Base-by-base conservation (phyloP, 495 filamentous ascomycete genomes). In the Aspergillus hancockii region DNA sequence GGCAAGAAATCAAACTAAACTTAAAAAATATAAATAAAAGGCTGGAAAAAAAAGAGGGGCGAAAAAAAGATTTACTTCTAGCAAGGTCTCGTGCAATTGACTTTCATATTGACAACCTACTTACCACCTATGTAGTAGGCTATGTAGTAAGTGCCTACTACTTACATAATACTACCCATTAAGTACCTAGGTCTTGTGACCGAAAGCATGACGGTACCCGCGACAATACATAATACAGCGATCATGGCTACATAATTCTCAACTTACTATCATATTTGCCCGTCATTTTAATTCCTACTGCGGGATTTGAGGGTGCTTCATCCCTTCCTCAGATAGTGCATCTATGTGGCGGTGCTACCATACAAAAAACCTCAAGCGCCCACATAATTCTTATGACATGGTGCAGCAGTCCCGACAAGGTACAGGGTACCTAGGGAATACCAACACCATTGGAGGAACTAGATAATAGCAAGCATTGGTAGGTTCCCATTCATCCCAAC, bases 391-490 rank as follows among this genome's bases (percentile, higher is more conserved):
- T 28, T 28, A 28, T 28, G n/a, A n/a, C n/a, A n/a, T n/a, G 25
- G 25, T 28, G 25, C 7, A 3, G 3, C 25, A 28, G 25, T 7
- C 7, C 25, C 25, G 25, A 28, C 25, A 28, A 36, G 34, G 34
- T 5, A 4, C 34, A 36, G 34, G 16, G 13, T 36, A 10, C 34
- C 9, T 14, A 36, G 12, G 3, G n/a, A 7, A 6, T 41, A 41
- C 16, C 16, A 52, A 34, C 25, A 23, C 19, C 3, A 10, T 16
- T 8, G 14, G 21, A 23, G 5, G n/a, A 30, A 30, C 46, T 25
- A 49, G 18, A 14, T 28, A 50, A 16, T 50, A 30, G 45, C 45
- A 50, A 30, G 47, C 30, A 23, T 50, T 50, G 47, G 47, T 23
- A 30, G 49, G n/a, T 32, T 52, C 49, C 21, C 30, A 23, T n/a